Evolutionary conservation across 768 basidiomycete genomes (phyloP).

Genomic region (Pleurotus eryngii): DNA sequence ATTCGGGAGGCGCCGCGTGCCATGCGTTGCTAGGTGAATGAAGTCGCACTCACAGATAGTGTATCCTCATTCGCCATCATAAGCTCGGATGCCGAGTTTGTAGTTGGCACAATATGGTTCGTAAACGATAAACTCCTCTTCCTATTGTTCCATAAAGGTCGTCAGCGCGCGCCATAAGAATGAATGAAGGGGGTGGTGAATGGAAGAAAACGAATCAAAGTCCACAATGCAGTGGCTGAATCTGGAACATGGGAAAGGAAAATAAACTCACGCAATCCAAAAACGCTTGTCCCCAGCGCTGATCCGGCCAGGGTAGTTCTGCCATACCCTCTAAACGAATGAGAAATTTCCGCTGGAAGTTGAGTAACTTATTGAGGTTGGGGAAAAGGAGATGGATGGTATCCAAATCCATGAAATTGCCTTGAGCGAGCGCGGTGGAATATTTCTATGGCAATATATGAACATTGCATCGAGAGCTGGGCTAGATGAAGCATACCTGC

Average conservation of each 20-base stretch:
- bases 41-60: constrained; percentile 61
- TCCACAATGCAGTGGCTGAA: constrained; percentile 40
- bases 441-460: constrained; percentile 64
- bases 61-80: constrained; percentile 85
- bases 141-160: constrained; percentile 58
- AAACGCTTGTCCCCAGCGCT: constrained; percentile 87
- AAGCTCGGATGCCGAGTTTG: constrained; percentile 80
- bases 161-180: constrained; percentile 16
- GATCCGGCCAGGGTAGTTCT: constrained; percentile 77
- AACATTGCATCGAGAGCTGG: constrained; percentile 11
- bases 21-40: constrained; percentile 33
- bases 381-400: constrained; percentile 96
- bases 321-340: constrained; percentile 86
- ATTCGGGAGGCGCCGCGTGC: constrained; percentile 18
- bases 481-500: constrained; percentile 59
- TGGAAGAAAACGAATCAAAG: constrained; percentile 6
- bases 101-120: constrained; percentile 98
- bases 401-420: constrained; percentile 87
- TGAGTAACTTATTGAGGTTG: constrained; percentile 89
- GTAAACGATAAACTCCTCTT: constrained; percentile 93
- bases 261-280: constrained; percentile 68
- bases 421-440: constrained; percentile 75
- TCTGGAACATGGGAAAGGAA: constrained; percentile 27
- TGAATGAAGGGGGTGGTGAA: constrained; percentile 26
- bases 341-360: constrained; percentile 93